These are phyloP conservation scores for Plasmodium relictum DNA, from an alignment of 169 alveolate species.

Conservation along the genomic window DNA sequence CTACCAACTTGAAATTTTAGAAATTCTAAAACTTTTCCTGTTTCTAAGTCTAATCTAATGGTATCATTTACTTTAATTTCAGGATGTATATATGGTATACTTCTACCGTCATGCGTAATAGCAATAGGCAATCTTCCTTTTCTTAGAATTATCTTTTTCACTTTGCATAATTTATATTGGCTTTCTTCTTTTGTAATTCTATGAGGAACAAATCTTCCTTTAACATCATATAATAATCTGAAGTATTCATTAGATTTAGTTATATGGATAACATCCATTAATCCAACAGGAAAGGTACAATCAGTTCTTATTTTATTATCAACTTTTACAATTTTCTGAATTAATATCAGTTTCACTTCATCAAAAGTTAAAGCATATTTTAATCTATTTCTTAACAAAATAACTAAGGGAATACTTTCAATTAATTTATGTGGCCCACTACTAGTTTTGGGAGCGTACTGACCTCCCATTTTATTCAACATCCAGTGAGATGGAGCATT, in stretches of 20 bases:
- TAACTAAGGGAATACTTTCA: constrained; percentile 97
- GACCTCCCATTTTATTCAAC: constrained; percentile 98
- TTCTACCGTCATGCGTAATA: constrained; percentile 99
- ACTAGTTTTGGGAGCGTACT: constrained; percentile 92
- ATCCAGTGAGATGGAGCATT: constrained; percentile 99
- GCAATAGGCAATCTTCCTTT: constrained; percentile 97
- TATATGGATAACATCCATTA: constrained; percentile 96
- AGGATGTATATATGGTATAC: constrained; percentile 98
- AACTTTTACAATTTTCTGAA: constrained; percentile 96
- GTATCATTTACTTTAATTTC: constrained; percentile 98
- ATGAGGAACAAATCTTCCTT: constrained; percentile 98
- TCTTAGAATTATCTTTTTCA: constrained; percentile 95
- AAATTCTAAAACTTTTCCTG: constrained; percentile 95
- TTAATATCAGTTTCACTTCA: constrained; percentile 96
- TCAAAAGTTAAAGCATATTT: constrained; percentile 95
- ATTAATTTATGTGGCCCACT: constrained; percentile 98
- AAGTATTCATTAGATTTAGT: constrained; percentile 96
- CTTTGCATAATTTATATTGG: constrained; percentile 96
- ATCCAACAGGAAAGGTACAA: constrained; percentile 98
- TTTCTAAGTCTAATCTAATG: constrained; percentile 94
- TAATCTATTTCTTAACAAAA: constrained; percentile 95
- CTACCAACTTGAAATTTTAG: constrained; percentile 96
- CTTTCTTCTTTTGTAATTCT: constrained; percentile 97
- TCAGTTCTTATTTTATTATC: constrained; percentile 98
- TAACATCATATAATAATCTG: constrained; percentile 97